Conservation (phyloP, 176 grass and related monocot genomes). For the Musa beccarii region DNA sequence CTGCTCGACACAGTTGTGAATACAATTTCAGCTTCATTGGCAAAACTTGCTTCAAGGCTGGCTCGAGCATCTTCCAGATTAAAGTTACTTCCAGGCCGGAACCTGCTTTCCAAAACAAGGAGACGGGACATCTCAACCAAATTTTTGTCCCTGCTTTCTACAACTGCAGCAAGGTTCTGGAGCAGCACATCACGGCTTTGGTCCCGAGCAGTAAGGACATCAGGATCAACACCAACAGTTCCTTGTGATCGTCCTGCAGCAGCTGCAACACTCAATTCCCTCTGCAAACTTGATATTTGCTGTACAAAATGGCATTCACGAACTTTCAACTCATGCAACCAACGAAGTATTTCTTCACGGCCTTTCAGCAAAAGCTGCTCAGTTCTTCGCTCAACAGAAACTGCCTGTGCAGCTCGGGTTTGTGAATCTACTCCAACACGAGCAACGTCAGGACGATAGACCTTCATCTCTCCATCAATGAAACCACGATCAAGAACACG, state of each 20-base stretch:
- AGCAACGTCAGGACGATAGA: constrained; percentile 96
- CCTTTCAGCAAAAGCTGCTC: constrained; percentile 86
- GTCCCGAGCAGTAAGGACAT: constrained; percentile 67
- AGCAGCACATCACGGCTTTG: constrained; percentile 64
- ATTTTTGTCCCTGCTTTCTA: constrained; percentile 91
- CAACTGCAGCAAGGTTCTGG: constrained; percentile 81
- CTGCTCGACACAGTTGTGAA: constrained; percentile 98
- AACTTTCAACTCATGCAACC: constrained; percentile 88
- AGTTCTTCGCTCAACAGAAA: constrained; percentile 94
- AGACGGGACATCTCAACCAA: constrained; percentile 95
- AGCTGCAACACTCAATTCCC: constrained; percentile 67
- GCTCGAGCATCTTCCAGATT: constrained; percentile 93
- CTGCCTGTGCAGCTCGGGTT: constrained; percentile 94
- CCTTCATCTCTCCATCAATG: constrained; percentile 99
- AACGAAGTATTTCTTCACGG: constrained; percentile 80
- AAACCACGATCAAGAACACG: constrained; percentile 96
- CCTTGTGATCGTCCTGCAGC: constrained; percentile 81
- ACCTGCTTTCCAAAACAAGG: constrained; percentile 79
- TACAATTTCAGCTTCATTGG: constrained; percentile 98
- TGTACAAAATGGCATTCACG: constrained; percentile 71
- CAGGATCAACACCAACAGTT: constrained; percentile 95
- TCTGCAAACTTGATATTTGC: constrained; percentile 61
- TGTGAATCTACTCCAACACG: constrained; percentile 98
- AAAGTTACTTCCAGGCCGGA: constrained; percentile 71
- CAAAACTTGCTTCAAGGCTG: constrained; percentile 94